Evolutionary conservation across 164 flowering plant species (phyloP), one percentile per base, ranked within the genome.

Genomic region (Taxillus chinensis): DNA sequence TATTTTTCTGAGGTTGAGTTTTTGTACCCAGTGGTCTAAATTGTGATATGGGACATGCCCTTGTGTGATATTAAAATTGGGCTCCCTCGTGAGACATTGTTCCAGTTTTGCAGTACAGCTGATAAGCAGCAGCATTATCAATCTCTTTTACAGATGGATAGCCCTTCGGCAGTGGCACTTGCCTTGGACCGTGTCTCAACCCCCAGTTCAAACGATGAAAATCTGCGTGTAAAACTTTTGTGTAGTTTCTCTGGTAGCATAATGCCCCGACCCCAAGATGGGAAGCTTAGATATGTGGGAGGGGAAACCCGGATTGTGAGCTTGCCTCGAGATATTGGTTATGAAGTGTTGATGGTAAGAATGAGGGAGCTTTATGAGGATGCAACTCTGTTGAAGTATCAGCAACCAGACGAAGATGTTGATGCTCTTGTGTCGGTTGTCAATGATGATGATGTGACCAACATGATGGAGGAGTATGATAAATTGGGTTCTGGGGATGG

Each of bases 381-480:
- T 6, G 95, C 80, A 1, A 67, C 76, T 2, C 70, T 86, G 17
- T 63, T 93, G 74, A 93, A 93, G 68, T 93, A 93, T 62, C 99
- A 93, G 68, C 99, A 93, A 69, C 99, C 97, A 2, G 99, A 93
- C 75, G 99, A 93, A 71, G 99, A 93, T 76, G 91, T 90, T 57
- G 99, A 93, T 74, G 97, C 99, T 3, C 74, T 93, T 45, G 99
- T 93, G 0, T 90, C 99, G 0, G 97, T 93, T 59, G 97, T 93
- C 56, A 93, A 93, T 61, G 95, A 93, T 64, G 99, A 93, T 61
- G 99, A 93, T 70, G 97, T 93, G 52, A 79, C 67, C 0, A 90
- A 93, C 59, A 90, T 93, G 99, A 93, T 93, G 99, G 99, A 93
- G 64, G 99, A 93, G 79, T 90, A 93, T 66, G 99, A 90, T 60